These are phyloP conservation scores for Aspergillus sp. DNA, from an alignment of 2,329 filamentous ascomycete genomes.

Conservation along the genomic window DNA sequence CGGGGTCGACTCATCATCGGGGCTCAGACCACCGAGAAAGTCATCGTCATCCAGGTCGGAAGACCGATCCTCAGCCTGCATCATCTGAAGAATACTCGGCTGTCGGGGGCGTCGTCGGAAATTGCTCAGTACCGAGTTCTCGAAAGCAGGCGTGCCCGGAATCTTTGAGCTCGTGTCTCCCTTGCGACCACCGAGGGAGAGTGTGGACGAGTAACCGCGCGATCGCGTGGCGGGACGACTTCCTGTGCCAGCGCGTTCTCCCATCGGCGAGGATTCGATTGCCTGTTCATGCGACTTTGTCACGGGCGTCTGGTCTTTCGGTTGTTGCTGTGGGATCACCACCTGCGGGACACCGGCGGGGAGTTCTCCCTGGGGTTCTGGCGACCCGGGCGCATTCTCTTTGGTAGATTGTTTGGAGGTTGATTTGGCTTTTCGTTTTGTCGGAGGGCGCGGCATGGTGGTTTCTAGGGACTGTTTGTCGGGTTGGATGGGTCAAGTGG, in stretches of 20 bases:
- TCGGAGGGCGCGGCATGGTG: slow-evolving; percentile 29
- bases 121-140: slow-evolving; percentile 44
- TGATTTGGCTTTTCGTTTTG: slow-evolving; percentile 18
- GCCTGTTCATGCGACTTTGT: slow-evolving; percentile 31
- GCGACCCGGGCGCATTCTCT: neutral
- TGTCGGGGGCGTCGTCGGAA: slow-evolving; percentile 45
- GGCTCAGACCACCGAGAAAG: slow-evolving; percentile 43
- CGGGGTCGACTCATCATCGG: slow-evolving; percentile 47
- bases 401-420: slow-evolving; percentile 1
- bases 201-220: slow-evolving; percentile 40
- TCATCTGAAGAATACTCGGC: slow-evolving; percentile 45
- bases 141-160: slow-evolving; percentile 42
- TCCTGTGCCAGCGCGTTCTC: slow-evolving; percentile 30
- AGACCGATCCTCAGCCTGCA: slow-evolving; percentile 41
- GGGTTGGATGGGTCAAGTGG: neutral
- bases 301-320: slow-evolving; percentile 32
- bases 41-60: slow-evolving; percentile 39
- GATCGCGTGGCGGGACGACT: slow-evolving; percentile 37
- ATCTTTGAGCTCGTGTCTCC: slow-evolving; percentile 35
- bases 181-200: slow-evolving; percentile 38
- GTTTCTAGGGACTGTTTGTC: neutral
- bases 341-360: slow-evolving; percentile 12
- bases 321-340: slow-evolving; percentile 19
- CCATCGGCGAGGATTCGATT: slow-evolving; percentile 35
- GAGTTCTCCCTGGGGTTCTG: neutral